Percentiles rank a stretch among this genome's conserved stretches.
Conservation (phyloP, 768 basidiomycete species). For the Paxillus rubicundulus region DNA sequence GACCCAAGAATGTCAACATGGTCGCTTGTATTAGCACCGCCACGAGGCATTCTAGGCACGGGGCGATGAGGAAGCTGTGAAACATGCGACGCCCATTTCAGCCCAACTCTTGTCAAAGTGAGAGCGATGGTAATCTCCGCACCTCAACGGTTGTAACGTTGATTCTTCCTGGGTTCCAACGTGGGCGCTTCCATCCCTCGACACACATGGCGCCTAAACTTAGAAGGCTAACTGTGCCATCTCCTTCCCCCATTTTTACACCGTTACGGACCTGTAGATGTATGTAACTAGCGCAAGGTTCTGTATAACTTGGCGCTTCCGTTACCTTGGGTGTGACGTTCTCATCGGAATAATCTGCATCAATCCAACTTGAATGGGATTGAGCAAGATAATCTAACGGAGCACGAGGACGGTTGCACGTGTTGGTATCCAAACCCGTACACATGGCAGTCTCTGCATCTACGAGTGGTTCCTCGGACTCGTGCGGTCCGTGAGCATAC, state of each 20-base stretch:
- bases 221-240: constrained; percentile 86
- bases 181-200: constrained; percentile 85
- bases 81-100: constrained; percentile 7
- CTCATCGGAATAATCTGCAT: constrained; percentile 75
- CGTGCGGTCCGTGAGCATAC: constrained; percentile 72
- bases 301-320: neutral
- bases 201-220: constrained; percentile 96
- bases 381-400: constrained; percentile 52
- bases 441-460: constrained; percentile 47
- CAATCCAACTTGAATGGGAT: constrained; percentile 74
- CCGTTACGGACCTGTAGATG: constrained; percentile 64
- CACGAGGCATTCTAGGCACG: constrained; percentile 67
- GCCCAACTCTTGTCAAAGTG: neutral
- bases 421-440: constrained; percentile 38
- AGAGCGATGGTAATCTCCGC: constrained; percentile 12
- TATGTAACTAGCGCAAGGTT: neutral
- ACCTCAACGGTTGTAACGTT: constrained; percentile 86
- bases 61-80: constrained; percentile 78
- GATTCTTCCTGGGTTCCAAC: constrained; percentile 94
- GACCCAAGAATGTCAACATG: constrained; percentile 86
- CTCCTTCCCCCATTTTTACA: constrained; percentile 91
- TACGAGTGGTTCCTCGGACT: constrained; percentile 54
- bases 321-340: constrained; percentile 51
- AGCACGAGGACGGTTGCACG: constrained; percentile 43
- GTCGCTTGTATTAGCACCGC: constrained; percentile 89